phyloP scores from a whole-genome alignment of 1,284 basidiomycete genomes.

The Heterobasidion annosum region DNA sequence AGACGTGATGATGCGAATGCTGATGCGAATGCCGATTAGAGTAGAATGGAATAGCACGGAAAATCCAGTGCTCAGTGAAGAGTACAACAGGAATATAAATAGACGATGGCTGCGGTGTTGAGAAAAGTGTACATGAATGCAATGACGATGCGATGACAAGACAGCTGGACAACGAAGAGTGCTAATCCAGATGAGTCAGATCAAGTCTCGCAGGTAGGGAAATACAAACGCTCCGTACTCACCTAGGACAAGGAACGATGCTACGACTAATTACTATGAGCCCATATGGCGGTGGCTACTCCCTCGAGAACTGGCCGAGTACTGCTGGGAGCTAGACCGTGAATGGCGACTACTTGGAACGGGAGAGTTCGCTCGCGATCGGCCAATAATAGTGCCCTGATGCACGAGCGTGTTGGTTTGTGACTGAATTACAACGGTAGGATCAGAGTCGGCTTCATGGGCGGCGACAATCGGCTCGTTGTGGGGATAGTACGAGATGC shows the following conservation, averaged over 20 bases:
- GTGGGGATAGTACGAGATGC: constrained; percentile 73
- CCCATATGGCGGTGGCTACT: neutral
- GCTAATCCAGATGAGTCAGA: neutral
- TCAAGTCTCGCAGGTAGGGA: neutral
- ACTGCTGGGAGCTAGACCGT: constrained; percentile 3
- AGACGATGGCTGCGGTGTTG: neutral
- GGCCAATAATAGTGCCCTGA: constrained; percentile 36
- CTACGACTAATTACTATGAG: neutral
- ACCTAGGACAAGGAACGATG: neutral
- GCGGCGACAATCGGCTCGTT: constrained; percentile 55
- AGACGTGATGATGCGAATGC: neutral
- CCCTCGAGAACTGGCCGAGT: neutral
- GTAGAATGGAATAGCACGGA: neutral
- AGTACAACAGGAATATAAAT: too few relatives aligned
- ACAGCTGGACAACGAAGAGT: too few relatives aligned
- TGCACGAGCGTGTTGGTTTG: constrained; percentile 34
- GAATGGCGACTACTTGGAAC: neutral
- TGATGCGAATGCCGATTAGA: neutral
- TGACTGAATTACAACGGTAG: constrained; percentile 23
- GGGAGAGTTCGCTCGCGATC: constrained; percentile 56
- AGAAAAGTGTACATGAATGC: neutral
- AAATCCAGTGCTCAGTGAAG: neutral
- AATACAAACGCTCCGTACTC: neutral
- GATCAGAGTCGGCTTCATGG: constrained; percentile 31
- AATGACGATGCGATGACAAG: neutral